Percentiles rank a stretch among this genome's conserved stretches.
These are phyloP conservation scores for Termitomyces sp. DNA, from an alignment of 768 basidiomycete genomes.

Conservation along the genomic window DNA sequence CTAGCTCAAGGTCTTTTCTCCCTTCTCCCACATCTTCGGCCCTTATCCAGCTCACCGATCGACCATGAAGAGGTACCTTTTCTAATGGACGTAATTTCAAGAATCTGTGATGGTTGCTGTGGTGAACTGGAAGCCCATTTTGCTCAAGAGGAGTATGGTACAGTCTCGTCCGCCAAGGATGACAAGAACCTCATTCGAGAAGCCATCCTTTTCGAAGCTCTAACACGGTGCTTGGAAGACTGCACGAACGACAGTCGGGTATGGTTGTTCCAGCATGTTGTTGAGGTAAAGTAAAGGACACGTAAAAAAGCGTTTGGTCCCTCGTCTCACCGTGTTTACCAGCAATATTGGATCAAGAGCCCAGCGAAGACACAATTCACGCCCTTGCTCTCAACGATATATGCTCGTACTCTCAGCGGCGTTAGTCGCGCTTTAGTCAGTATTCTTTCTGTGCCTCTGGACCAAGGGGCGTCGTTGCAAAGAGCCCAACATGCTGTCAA, in stretches of 20 bases:
- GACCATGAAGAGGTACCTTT: conserved; percentile 30
- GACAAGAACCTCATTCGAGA: conserved; percentile 29
- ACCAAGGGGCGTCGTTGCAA: conserved; percentile 14
- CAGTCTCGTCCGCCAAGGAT: conserved; percentile 33
- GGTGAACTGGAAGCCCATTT: conserved; percentile 44
- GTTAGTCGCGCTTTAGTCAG: conserved; percentile 26
- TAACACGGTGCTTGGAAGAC: conserved; percentile 52
- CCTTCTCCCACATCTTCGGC: conserved; percentile 40
- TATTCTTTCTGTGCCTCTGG: conserved; percentile 18
- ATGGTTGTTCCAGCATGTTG: conserved; percentile 46
- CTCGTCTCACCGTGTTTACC: conserved; percentile 1
- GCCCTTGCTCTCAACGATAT: conserved; percentile 43
- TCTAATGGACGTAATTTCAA: conserved; percentile 39
- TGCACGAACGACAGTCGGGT: conserved; percentile 40
- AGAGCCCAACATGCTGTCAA: conserved; percentile 31
- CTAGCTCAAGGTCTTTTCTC: conserved; percentile 51
- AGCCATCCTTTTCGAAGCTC: conserved; percentile 40
- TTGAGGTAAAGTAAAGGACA: conserved; percentile 40
- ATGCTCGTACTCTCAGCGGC: conserved; percentile 41
- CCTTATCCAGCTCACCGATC: conserved; percentile 14
- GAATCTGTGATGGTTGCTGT: conserved; percentile 43
- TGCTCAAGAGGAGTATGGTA: conserved; percentile 51
- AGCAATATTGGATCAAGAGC: conserved; percentile 52
- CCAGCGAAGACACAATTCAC: conserved; percentile 31
- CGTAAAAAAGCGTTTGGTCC: neutral